These are phyloP conservation scores for Sporothrix phasma DNA, from an alignment of 2,329 filamentous ascomycete species.

Conservation along the genomic window DNA sequence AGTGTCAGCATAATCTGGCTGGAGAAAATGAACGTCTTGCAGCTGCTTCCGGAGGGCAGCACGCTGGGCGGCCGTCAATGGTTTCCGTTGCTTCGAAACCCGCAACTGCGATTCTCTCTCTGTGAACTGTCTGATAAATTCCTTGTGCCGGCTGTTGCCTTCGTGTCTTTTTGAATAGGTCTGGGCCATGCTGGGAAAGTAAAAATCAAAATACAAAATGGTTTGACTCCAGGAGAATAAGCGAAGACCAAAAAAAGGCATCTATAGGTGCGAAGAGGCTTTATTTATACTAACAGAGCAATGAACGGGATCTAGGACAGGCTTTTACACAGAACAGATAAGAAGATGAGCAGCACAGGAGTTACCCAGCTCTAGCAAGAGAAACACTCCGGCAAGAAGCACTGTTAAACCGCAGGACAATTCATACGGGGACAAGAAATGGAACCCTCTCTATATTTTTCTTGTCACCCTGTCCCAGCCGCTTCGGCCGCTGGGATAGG, in stretches of 20 bases:
- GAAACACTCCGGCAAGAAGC: background rate
- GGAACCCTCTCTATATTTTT: background rate
- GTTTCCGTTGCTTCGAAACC: conserved; percentile 15
- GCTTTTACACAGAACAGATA: background rate
- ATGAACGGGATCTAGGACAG: background rate
- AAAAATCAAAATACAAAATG: background rate
- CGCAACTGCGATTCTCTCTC: conserved; percentile 11
- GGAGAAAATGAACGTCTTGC: conserved; percentile 18
- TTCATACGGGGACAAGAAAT: background rate
- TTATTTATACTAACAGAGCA: background rate
- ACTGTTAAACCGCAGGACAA: background rate
- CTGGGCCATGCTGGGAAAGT: background rate
- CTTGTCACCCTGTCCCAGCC: background rate
- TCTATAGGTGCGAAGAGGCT: background rate
- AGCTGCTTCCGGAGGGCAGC: conserved; percentile 19
- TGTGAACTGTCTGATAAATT: conserved; percentile 15
- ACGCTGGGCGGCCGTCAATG: conserved; percentile 16
- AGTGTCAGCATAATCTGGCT: conserved; percentile 17
- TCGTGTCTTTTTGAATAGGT: conserved; percentile 2
- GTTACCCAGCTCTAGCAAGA: background rate
- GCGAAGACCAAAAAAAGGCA: conserved; percentile 1
- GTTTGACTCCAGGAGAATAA: background rate
- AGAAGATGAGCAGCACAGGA: background rate
- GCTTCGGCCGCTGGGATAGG: background rate
- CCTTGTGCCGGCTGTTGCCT: conserved; percentile 6